Evolutionary conservation across 2,329 filamentous ascomycete species (phyloP), one percentile per base, ranked within the genome.

Genomic region (Beauveria scarabaeidicola): DNA sequence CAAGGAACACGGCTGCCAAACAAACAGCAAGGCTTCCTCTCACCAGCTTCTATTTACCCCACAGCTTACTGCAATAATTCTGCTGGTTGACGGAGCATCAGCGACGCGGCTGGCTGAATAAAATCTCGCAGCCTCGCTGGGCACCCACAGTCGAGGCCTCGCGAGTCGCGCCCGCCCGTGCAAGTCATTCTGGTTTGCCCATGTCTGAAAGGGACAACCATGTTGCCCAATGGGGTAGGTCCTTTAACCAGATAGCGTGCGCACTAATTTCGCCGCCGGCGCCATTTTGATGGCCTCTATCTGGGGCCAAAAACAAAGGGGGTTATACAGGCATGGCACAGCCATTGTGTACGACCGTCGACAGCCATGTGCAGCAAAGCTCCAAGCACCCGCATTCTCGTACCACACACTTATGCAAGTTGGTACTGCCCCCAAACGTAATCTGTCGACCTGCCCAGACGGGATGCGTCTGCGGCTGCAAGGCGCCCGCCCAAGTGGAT

Each of bases 361-460:
- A 44, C 8, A n/a, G 17, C 41, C 41, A 11, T 11, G 10, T 19
- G 5, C 43, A 44, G 19, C 13, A 21, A n/a, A 23, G n/a, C 10
- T 2, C n/a, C n/a, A n/a, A 40, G 54, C 27, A 38, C 32, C 32
- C 32, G 32, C 32, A 15, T 17, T 17, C 52, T 55, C 32, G 44
- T 56, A 40, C 46, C 25, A 43, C 21, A 17, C 5, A 13, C 32
- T n/a, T 43, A 43, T 40, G 43, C 23, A 38, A 32, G 2, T 41
- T 51, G 55, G 15, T 17, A 10, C 36, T 47, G 36, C 40, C 36
- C 46, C 47, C 55, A 55, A 36, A 57, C 10, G 29, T 32, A 40
- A 57, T 50, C 29, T 38, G 27, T 25, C 50, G 41, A 59, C 57
- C 50, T 59, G 50, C 57, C 57, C 50, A 53, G 57, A 59, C 50